Evolutionary conservation across 2,329 filamentous ascomycete genomes (phyloP).

Genomic region (Aspergillus sp.): DNA sequence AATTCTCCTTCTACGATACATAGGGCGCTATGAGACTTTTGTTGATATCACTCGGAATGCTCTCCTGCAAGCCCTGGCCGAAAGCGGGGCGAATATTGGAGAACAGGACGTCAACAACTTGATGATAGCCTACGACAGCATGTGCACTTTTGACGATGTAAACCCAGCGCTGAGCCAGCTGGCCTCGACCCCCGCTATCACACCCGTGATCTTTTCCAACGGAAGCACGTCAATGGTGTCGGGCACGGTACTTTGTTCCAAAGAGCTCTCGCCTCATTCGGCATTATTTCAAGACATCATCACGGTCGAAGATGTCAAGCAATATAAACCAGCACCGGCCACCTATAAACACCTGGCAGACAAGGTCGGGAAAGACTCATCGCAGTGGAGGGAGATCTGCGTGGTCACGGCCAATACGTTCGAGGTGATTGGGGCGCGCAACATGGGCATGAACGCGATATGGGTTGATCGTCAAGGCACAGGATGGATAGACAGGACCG

Average conservation of each 20-base stretch:
- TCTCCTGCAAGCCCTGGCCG: constrained; percentile 60
- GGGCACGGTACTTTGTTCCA: constrained; percentile 55
- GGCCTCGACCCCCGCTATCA: constrained; percentile 36
- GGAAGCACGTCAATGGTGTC: constrained; percentile 61
- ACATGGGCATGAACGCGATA: constrained; percentile 57
- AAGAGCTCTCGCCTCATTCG: constrained; percentile 48
- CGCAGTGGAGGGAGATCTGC: constrained; percentile 54
- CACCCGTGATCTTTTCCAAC: constrained; percentile 65
- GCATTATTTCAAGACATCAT: constrained; percentile 52
- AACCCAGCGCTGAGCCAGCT: constrained; percentile 48
- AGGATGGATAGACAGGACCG: constrained; percentile 63
- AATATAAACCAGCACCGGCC: constrained; percentile 62
- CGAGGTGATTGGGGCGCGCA: constrained; percentile 62
- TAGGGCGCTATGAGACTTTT: constrained; percentile 61
- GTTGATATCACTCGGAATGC: constrained; percentile 58
- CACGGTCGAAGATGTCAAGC: constrained; percentile 55
- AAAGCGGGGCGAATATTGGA: constrained; percentile 47
- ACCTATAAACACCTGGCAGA: constrained; percentile 58
- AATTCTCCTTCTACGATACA: not conserved
- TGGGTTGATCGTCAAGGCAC: constrained; percentile 62
- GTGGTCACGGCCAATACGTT: constrained; percentile 70
- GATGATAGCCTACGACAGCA: constrained; percentile 61
- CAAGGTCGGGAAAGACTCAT: constrained; percentile 43
- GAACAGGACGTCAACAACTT: constrained; percentile 44
- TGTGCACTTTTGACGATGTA: constrained; percentile 63